Evolutionary conservation across 345 rosid species (phyloP).

Genomic region (Angophora floribunda): DNA sequence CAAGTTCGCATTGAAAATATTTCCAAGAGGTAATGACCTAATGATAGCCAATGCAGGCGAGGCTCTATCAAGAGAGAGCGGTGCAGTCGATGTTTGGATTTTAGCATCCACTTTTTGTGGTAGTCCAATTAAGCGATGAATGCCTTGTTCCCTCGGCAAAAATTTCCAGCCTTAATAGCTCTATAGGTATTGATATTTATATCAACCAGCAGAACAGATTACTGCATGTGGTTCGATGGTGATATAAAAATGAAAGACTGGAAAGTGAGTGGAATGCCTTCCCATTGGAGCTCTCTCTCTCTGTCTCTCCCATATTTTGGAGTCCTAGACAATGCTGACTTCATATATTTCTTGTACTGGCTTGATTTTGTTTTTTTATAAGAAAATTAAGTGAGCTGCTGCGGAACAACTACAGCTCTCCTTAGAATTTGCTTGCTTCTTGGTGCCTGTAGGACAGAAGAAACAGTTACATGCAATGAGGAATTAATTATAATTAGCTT

Average conservation of each 20-base stretch:
- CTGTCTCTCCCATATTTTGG: not conserved
- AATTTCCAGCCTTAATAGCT: not conserved
- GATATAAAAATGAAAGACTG: not conserved
- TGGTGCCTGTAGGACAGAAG: not conserved
- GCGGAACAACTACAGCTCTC: not conserved
- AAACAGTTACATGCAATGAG: not conserved
- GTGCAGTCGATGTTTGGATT: not conserved
- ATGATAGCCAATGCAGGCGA: not conserved
- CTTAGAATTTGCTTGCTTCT: not conserved
- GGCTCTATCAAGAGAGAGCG: not conserved
- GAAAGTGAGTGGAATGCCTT: not conserved
- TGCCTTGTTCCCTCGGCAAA: not conserved
- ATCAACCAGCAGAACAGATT: not conserved
- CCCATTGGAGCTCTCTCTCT: not conserved
- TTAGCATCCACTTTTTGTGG: not conserved
- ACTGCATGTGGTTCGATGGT: not conserved
- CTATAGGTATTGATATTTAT: not conserved
- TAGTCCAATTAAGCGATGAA: not conserved
- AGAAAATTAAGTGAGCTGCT: not conserved
- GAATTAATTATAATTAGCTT: not conserved
- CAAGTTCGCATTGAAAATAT: constrained; percentile 82
- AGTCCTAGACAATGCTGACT: not conserved
- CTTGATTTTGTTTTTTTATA: not conserved
- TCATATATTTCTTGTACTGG: not conserved
- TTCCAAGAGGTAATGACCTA: constrained; percentile 40